phyloP scores from a whole-genome alignment of 225 moss, liverwort and hornwort genomes.

The Ulota crispa region DNA sequence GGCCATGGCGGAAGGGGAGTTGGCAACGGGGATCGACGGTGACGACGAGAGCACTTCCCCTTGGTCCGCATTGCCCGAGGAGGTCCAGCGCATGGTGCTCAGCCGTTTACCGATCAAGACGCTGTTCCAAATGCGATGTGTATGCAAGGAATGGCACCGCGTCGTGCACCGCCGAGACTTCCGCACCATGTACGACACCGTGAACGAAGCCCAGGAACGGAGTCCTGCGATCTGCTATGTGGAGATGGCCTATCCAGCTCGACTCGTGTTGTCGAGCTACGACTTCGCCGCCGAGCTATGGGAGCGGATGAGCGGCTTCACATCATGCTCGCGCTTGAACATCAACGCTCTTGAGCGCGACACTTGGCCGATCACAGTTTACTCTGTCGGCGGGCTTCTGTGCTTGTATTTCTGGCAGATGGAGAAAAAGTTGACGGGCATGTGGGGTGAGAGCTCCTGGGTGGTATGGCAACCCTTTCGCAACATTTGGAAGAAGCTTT shows the following conservation, averaged over 20 bases:
- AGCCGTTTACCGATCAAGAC: constrained; percentile 27
- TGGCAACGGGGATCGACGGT: neutral
- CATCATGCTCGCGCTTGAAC: neutral
- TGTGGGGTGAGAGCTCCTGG: constrained; percentile 3
- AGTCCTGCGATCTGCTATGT: constrained; percentile 31
- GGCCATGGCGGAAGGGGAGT: constrained; percentile 24
- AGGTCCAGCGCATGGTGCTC: constrained; percentile 21
- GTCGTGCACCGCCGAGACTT: constrained; percentile 15
- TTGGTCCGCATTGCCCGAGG: constrained; percentile 28
- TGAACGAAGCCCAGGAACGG: neutral
- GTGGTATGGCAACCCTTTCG: constrained; percentile 30
- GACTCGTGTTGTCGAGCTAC: constrained; percentile 24
- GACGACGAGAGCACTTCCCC: constrained; percentile 4
- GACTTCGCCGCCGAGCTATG: constrained; percentile 12
- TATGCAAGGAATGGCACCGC: constrained; percentile 36
- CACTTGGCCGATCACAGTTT: constrained; percentile 4
- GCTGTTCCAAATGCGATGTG: constrained; percentile 21
- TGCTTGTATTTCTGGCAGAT: constrained; percentile 10
- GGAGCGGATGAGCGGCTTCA: constrained; percentile 22
- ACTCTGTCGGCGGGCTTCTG: constrained; percentile 32
- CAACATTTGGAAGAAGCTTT: constrained; percentile 26
- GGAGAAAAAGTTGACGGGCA: neutral
- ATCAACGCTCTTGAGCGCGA: neutral
- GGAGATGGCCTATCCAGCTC: constrained; percentile 7
- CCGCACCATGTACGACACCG: constrained; percentile 17